These are phyloP conservation scores for Globisporangium middletonii DNA, from an alignment of 352 stramenopile species.

Conservation along the genomic window DNA sequence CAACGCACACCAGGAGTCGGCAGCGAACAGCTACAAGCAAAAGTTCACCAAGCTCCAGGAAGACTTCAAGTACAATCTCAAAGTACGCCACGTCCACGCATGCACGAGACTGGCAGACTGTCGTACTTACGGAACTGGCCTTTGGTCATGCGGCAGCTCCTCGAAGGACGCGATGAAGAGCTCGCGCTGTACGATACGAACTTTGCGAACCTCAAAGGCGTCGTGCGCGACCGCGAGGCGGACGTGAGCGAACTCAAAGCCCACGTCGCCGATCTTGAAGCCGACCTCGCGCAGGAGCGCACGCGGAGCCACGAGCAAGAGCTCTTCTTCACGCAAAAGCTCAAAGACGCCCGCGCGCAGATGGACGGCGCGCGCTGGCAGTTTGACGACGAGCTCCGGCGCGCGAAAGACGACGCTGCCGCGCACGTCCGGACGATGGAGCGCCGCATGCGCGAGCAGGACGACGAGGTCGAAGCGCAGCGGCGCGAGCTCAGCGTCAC, in stretches of 20 bases:
- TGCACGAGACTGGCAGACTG: too few species aligned
- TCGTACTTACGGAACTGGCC: too few species aligned
- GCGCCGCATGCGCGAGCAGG: constrained; percentile 55
- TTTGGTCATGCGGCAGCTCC: constrained; percentile 20
- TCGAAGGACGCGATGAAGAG: constrained; percentile 89
- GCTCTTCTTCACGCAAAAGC: constrained; percentile 53
- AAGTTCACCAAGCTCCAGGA: constrained; percentile 86
- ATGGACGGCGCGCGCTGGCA: constrained; percentile 70
- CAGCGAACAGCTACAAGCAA: constrained; percentile 46
- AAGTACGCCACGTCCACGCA: constrained; percentile 16
- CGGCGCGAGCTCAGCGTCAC: constrained; percentile 64
- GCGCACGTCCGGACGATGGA: constrained; percentile 37
- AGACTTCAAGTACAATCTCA: constrained; percentile 93
- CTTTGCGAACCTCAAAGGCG: constrained; percentile 70
- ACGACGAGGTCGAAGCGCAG: constrained; percentile 73
- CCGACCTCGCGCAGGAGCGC: constrained; percentile 42
- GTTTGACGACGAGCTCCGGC: constrained; percentile 68
- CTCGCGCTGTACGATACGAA: constrained; percentile 84
- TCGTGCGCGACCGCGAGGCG: constrained; percentile 65
- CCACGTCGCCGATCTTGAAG: constrained; percentile 43
- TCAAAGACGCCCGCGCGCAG: constrained; percentile 65
- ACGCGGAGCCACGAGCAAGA: constrained; percentile 42
- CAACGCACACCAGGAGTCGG: constrained; percentile 18
- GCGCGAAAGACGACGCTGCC: constrained; percentile 51
- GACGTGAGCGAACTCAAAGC: constrained; percentile 65